Base-by-base conservation (phyloP, 495 filamentous ascomycete genomes). In the Barbatosphaeria neglecta region DNA sequence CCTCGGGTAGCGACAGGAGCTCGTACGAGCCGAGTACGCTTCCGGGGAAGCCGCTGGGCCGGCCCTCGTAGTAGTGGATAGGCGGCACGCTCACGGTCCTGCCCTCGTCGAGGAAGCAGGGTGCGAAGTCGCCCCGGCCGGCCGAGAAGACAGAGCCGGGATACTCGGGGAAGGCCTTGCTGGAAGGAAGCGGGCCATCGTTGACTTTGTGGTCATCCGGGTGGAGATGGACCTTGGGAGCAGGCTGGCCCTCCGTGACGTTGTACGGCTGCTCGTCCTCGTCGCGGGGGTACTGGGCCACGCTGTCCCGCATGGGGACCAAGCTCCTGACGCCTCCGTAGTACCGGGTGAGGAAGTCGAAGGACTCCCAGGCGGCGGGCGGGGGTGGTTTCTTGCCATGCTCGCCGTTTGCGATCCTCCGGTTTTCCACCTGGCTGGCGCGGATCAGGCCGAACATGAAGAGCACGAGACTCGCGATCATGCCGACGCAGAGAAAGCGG, bases 21-120 rank as follows among this genome's bases (percentile, higher is more conserved):
- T 82, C 75, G 58, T 95, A 84, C 0, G 84, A 88, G 3, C 92
- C 92, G 55, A 93, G 77, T 2, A 85, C 74, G 43, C 85, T 73
- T 31, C 87, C 79, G 1, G 92, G 93, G 61, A 93, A 89, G 0
- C 88, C 89, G 38, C 76, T 68, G 3, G 84, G 79, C 5, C 90
- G 74, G 4, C 89, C 90, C 10, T 76, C 63, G 48, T 83, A 87
- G 46, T 81, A 81, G 22, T 80, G 81, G 42, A 92, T 63, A 4
- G 63, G 52, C 9, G 89, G 89, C 10, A 89, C 67, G 25, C 69
- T 69, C n/a, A 84, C 54, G 4, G 70, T 75, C 27, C 74, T 71
- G 9, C 79, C 65, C 28, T 64, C 63, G 56, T 92, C 80, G 40
- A 95, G 62, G 57, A 83, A 94, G 57, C 89, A 95, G 47, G 86